Evolutionary conservation across 257 asterid genomes (phyloP), one percentile per base, ranked within the genome.

Genomic region (Capsicum baccatum): DNA sequence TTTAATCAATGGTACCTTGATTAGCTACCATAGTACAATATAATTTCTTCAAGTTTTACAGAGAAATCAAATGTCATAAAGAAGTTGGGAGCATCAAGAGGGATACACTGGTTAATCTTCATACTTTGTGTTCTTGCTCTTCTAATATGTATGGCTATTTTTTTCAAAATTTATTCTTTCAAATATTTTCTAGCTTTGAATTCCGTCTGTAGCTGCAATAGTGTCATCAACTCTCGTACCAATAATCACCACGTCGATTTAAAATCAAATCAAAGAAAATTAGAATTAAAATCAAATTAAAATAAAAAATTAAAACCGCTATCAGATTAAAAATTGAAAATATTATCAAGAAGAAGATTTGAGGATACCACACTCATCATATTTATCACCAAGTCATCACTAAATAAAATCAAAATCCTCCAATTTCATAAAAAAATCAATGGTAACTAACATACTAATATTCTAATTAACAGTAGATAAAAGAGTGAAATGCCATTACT

Each of bases 81-180:
- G 69, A 87, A 78, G 57, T 67, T 90, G 4, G 86, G 86, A 74
- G 83, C 92, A 80, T 87, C 86, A 83, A 84, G 87, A 64, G 80
- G 88, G 56, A 85, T 85, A 57, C 87, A 76, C 87, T 88, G 83
- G 73, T 55, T 89, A 47, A 50, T 89, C 74, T 83, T 89, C 82
- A 37, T 81, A 1, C 9, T 85, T 5, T 86, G 82, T 5, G 56
- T 86, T 59, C 85, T 90, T 4, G 89, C 87, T 57, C 60, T 86
- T 62, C 57, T 89, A 26, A 81, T 89, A 56, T 87, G 85, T 67
- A 76, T 87, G 33, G 86, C 89, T 83, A 90, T 90, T 12, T 81
- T 90, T 58, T 89, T 87, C 10, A 89, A 88, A 83, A 86, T 90
- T 68, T 87, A 85, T 85, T 89, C 92, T 14, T 81, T 87, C 55